Evolutionary conservation across 305 asterid genomes (phyloP), one percentile per base, ranked within the genome.

Genomic region (Lippia alba): DNA sequence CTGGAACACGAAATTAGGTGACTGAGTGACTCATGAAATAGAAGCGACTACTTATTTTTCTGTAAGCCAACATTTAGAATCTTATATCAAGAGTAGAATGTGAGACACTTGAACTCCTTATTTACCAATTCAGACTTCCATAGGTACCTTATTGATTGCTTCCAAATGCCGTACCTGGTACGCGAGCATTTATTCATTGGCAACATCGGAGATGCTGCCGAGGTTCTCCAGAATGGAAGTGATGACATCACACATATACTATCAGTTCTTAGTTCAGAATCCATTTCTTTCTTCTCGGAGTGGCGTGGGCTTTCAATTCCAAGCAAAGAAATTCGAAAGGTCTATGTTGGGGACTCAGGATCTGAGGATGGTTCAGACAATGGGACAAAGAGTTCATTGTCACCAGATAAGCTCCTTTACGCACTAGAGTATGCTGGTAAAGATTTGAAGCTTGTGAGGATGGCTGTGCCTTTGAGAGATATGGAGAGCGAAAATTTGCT

Each of bases 381-480:
- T 73, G 86, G 82, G 74, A 73, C 89, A 8, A 84, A 76, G 79
- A 81, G 83, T 79, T 79, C 97, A 9, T 39, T 90, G 82, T 77
- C 93, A 15, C 87, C 90, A 7, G 83, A 81, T 81, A 94, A 90
- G 79, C 83, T 88, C 72, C 88, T 91, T 1, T 94, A 85, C 82
- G 71, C 89, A 57, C 72, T 94, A 79, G 97, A 94, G 82, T 66
- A 87, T 77, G 98, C 99, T 12, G 99, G 99, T 40, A 89, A 89
- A 82, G 96, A 92, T 80, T 81, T 94, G 84, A 90, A 87, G 88
- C 74, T 90, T 79, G 82, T 80, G 70, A 87, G 99, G 82, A 90
- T 92, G 98, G 90, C 94, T 57, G 97, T 86, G 55, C 96, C 99
- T 12, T 71, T 94, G 82, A 90, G 92, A 82, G 99, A 94, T 80